Percentiles rank a stretch among this genome's conserved stretches.
Conservation (phyloP, 2,329 filamentous ascomycete genomes). For the Cordyceps cateniannulata region DNA sequence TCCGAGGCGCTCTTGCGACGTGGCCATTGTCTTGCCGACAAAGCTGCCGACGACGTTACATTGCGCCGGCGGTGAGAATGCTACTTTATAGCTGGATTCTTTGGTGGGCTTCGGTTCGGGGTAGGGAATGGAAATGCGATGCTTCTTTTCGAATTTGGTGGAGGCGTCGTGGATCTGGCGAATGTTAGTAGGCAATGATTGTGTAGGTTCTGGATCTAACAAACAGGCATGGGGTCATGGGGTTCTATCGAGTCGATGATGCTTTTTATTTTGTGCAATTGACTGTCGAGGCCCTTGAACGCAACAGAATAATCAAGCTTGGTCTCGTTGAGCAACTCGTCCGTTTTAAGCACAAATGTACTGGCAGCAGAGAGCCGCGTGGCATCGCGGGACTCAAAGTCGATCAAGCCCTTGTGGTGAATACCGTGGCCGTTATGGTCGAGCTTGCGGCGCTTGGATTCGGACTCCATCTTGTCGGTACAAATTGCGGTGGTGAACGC, state of each 20-base stretch:
- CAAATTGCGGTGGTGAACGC: constrained; percentile 9
- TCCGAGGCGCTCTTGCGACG: constrained; percentile 49
- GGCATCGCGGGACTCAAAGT: constrained; percentile 34
- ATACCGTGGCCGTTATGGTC: constrained; percentile 31
- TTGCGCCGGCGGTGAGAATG: constrained; percentile 66
- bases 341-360: constrained; percentile 52
- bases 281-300: constrained; percentile 41
- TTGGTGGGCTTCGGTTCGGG: constrained; percentile 71
- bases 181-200: constrained; percentile 14
- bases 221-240: constrained; percentile 45
- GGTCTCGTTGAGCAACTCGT: constrained; percentile 51
- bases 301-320: constrained; percentile 44
- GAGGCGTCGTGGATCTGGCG: constrained; percentile 61
- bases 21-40: constrained; percentile 66
- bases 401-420: constrained; percentile 30
- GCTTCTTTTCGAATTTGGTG: constrained; percentile 58
- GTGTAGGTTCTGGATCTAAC: constrained; percentile 18
- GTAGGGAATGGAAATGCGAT: constrained; percentile 72
- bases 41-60: constrained; percentile 90
- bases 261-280: constrained; percentile 46
- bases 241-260: constrained; percentile 44
- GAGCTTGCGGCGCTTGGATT: constrained; percentile 43
- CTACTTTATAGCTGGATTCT: constrained; percentile 75
- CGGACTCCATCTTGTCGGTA: constrained; percentile 35
- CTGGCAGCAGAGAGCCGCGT: constrained; percentile 40